Conservation (phyloP, 441 rosid species). For the Syzygium syzygioides region DNA sequence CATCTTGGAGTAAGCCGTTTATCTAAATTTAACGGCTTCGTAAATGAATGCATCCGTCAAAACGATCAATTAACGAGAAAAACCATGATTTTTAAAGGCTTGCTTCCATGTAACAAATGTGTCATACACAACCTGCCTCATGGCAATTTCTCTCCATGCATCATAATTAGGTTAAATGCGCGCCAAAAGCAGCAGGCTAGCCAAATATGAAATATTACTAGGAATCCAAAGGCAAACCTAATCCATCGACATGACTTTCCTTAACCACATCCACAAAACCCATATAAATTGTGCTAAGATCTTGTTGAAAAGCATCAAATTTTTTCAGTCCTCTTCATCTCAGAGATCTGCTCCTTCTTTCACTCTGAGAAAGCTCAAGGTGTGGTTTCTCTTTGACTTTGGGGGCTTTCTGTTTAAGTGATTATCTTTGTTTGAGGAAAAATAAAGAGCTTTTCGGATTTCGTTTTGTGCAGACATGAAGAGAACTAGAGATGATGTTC, state of each 20-base stretch:
- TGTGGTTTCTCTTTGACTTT: background rate
- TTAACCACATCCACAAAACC: background rate
- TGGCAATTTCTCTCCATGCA: background rate
- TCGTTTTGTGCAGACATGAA: constrained; percentile 54
- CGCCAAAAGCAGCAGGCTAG: background rate
- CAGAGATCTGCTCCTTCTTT: background rate
- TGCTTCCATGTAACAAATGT: background rate
- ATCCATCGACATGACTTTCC: background rate
- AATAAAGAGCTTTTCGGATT: background rate
- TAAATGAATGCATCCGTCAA: background rate
- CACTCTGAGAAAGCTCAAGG: background rate
- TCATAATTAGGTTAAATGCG: background rate
- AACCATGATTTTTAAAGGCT: background rate
- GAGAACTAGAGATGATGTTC: constrained; percentile 55
- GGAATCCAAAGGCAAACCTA: background rate
- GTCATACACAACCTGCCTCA: background rate
- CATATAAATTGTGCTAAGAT: background rate
- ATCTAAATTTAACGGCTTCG: background rate
- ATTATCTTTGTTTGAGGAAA: background rate
- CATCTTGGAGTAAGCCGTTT: background rate
- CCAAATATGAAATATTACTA: background rate
- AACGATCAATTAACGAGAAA: background rate
- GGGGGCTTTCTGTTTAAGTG: background rate
- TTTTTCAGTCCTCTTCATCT: background rate
- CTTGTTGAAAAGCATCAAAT: background rate